Evolutionary conservation across 2,329 filamentous ascomycete genomes (phyloP), one percentile per base, ranked within the genome.

Genomic region (Fusarium sp.): DNA sequence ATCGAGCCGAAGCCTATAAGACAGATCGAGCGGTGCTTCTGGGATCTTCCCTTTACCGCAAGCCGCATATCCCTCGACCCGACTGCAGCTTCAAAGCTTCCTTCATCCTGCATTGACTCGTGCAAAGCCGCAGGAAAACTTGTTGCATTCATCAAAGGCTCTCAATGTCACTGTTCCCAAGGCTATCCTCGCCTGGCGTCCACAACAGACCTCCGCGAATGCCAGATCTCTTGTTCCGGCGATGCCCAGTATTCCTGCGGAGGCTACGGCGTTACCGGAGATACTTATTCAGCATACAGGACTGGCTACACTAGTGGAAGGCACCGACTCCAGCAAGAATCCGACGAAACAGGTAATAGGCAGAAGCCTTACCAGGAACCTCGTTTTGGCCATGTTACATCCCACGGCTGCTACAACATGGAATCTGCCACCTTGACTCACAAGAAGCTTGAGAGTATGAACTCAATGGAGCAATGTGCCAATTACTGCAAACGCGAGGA

Each of bases 341-440:
- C 45, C 3, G 18, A 26, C 20, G n/a, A 33, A 40, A 35, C 4
- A 15, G 17, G 1, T 5, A 35, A 20, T 32, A 4, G 13, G 8
- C 49, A 42, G 17, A 56, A 7, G 17, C 44, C 46, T 26, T 37
- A 14, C 8, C 6, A 10, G 7, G 17, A 14, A 1, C 44, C 53
- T 0, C 9, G 27, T 2, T 12, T 13, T 12, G 11, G 20, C 6
- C 2, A 11, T 7, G 11, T 6, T 2, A 56, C 61, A 8, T 58
- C 40, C 2, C 62, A 63, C 20, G 62, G 67, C 13, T 70, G 67
- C 56, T 70, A 50, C 20, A 56, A 9, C 2, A 9, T 27, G 5
- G 14, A 13, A 1, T 48, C 67, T 12, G 9, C 30, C 3, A 42
- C 33, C 6, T 12, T 32, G 32, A 20, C 5, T 9, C 26, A 13